Percentiles rank a stretch among this genome's conserved stretches.
These are phyloP conservation scores for Penicillium fimorum DNA, from an alignment of 495 filamentous ascomycete genomes.

Conservation along the genomic window DNA sequence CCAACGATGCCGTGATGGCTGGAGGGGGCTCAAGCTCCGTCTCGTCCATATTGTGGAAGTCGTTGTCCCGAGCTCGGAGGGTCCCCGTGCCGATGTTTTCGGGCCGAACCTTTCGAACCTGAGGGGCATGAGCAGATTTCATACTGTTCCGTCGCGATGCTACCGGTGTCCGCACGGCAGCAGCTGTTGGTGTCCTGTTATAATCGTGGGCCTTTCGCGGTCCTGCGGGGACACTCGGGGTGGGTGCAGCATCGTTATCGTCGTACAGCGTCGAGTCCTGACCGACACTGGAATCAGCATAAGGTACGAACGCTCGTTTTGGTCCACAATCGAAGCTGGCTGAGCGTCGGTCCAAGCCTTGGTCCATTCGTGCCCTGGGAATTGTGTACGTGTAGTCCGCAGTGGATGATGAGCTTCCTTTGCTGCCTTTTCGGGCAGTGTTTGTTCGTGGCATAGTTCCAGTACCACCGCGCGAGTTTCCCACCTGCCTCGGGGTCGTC, in stretches of 20 bases:
- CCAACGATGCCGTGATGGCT: conserved; percentile 32
- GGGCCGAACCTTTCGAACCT: conserved; percentile 31
- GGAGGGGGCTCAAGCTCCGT: conserved; percentile 36
- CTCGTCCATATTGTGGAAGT: conserved; percentile 26
- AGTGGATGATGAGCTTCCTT: conserved; percentile 69
- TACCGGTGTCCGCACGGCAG: conserved; percentile 43
- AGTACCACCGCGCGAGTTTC: conserved; percentile 52
- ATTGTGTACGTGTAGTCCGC: conserved; percentile 57
- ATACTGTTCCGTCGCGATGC: conserved; percentile 58
- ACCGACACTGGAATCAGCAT: conserved; percentile 21
- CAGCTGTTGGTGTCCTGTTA: conserved; percentile 43
- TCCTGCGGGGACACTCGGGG: conserved; percentile 80
- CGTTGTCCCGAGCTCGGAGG: conserved; percentile 32
- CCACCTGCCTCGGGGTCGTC: conserved; percentile 58
- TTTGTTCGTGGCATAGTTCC: conserved; percentile 27
- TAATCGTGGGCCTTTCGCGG: conserved; percentile 54
- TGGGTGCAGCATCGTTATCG: conserved; percentile 81
- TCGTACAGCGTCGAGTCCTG: conserved; percentile 42
- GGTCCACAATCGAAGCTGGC: conserved; percentile 74
- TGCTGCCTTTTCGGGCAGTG: conserved; percentile 62
- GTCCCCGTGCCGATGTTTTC: conserved; percentile 42
- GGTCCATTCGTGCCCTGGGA: conserved; percentile 52
- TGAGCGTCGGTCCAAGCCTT: conserved; percentile 58
- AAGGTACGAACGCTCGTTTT: conserved; percentile 33
- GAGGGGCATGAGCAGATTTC: conserved; percentile 57